Base-by-base conservation (phyloP, 1,139 yeast species). In the Starmera stellimalicola region DNA sequence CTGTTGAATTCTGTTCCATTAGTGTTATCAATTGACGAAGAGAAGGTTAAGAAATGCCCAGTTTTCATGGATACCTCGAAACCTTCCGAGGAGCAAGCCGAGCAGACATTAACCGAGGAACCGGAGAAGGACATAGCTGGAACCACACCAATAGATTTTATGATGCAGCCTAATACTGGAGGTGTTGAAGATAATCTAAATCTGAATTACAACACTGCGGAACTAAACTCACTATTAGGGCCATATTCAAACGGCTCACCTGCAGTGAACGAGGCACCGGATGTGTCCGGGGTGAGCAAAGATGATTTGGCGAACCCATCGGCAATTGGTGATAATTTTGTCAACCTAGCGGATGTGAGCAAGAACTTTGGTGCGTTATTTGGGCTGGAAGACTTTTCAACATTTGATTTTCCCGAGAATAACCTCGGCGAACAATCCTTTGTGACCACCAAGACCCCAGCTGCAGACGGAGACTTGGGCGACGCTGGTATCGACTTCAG, bases 1-100 rank as follows among this genome's bases (percentile, higher is more conserved):
- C 24, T 44, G n/a, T 29, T 48, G 28, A 43, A 40, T 26, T 42
- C 51, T 10, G 48, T 47, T 8, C 53, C 51, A 5, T 27, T 46
- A 27, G 39, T 36, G 1, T 28, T 47, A 2, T 38, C 46, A 5
- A 33, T 35, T 1, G 48, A 41, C n/a, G 52, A 47, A 15, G 45
- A 40, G 7, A 38, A 31, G 18, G 29, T n/a, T 2, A 14, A 14
- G n/a, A 30, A 22, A 27, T 20, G 24, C 12, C 31, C 36, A 11
- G 17, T 27, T 3, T 33, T 18, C 14, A 26, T 15, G 16, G 26
- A 31, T 22, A 22, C 25, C 11, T 7, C 11, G 25, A 22, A 22
- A 22, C 14, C 11, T 22, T 6, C 11, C 3, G 25, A 22, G 6
- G 16, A 7, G 18, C 11, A 12, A 26, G 9, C 9, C 11, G 11